Base-by-base conservation (phyloP, 139 green algal species). In the Bryopsis sp. region DNA sequence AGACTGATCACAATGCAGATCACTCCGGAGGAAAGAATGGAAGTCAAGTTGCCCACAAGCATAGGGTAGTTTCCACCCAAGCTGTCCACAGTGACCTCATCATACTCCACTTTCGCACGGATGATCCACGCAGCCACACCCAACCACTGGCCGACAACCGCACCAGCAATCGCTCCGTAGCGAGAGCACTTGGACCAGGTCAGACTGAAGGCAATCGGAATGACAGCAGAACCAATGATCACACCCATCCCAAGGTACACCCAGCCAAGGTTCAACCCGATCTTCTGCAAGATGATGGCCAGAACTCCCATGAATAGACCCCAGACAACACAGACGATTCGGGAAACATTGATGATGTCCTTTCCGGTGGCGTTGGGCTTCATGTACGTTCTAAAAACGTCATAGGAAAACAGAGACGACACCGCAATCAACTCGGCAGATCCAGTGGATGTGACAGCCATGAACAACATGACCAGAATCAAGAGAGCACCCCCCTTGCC, bases 341-440 rank as follows among this genome's bases (percentile, higher is more conserved):
- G 84, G 1, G 76, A 86, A 32, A 91, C 71, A 26, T 71, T 54
- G 43, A 95, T 80, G 75, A 95, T 92, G 64, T 89, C 66, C 67
- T 82, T 71, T 70, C 85, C 88, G 43, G 75, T 90, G 22, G 91
- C 91, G 47, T 87, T 76, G 46, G 71, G 71, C 72, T 91, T 91
- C 79, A 92, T 79, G 83, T 92, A 86, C 1, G 76, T 62, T 29
- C 76, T 62, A 72, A 82, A 87, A 36, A 87, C 74, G 32, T 87
- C 90, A 58, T 96, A 96, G 2, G 86, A 72, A 39, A 95, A 72
- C 24, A 96, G 84, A 32, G 85, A 90, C 15, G 83, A 85, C 0
- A 96, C 90, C 6, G 90, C 90, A 63, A 96, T 92, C 60, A 95
- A 83, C 86, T 96, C 90, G 5, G 90, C 84, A 50, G 79, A 91